A percentile compares a stretch with the other conserved stretches of the same genome.
phyloP scores from a whole-genome alignment of 2,329 filamentous ascomycete species.

The Aspergillaceae sp. region DNA sequence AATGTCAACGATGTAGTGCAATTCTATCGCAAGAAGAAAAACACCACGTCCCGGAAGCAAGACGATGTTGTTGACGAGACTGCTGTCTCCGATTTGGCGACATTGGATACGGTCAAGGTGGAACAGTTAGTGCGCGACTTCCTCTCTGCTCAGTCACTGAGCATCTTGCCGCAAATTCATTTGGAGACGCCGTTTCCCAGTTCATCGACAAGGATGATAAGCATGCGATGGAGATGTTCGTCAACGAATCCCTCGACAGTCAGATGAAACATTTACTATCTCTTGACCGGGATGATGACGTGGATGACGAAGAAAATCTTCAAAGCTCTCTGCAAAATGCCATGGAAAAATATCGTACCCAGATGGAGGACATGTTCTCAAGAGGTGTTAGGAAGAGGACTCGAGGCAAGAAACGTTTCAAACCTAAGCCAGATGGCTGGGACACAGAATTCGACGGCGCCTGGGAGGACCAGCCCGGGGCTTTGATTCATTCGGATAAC shows the following conservation, averaged over 20 bases:
- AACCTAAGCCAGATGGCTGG: conserved; percentile 50
- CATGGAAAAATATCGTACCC: neutral
- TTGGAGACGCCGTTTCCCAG: conserved; percentile 84
- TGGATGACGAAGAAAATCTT: conserved; percentile 58
- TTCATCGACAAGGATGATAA: conserved; percentile 96
- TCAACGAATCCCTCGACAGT: conserved; percentile 60
- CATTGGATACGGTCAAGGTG: conserved; percentile 71
- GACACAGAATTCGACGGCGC: conserved; percentile 80
- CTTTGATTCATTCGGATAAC: conserved; percentile 47
- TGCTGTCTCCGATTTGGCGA: conserved; percentile 51
- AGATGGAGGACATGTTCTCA: conserved; percentile 1
- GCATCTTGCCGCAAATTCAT: conserved; percentile 88
- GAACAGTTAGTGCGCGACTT: conserved; percentile 84
- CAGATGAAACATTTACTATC: conserved; percentile 63
- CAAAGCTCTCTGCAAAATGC: conserved; percentile 55
- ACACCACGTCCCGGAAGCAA: conserved; percentile 37
- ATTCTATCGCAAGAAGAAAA: conserved; percentile 82
- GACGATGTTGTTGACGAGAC: conserved; percentile 52
- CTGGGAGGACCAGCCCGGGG: conserved; percentile 73
- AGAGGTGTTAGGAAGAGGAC: conserved; percentile 49
- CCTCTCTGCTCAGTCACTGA: conserved; percentile 75
- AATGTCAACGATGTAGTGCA: conserved; percentile 91
- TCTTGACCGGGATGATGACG: conserved; percentile 59
- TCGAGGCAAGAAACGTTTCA: conserved; percentile 34
- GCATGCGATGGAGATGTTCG: conserved; percentile 76